Evolutionary conservation across 768 basidiomycete species (phyloP), one percentile per base, ranked within the genome.

Genomic region (Lanmaoa rubissima): DNA sequence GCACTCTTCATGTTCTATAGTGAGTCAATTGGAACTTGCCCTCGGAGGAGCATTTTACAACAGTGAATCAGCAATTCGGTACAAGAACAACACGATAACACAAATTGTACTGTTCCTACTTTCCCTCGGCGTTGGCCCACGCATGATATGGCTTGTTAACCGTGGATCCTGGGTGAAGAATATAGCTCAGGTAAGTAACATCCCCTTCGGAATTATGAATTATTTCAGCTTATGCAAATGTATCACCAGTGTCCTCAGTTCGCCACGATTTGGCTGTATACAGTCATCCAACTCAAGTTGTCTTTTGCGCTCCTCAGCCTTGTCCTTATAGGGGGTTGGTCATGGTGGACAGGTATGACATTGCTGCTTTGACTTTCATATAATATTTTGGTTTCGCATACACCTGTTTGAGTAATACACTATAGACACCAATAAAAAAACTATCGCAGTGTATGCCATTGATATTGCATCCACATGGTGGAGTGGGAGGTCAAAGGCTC

Each of bases 251-350:
- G 81, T 55, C 91, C 92, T 13, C 88, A 92, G 12, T 73, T 92
- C 53, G 85, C 85, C 3, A 91, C 90, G 0, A 66, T 88, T 7
- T 93, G 92, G 91, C 75, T 92, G 10, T 93, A 88, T 63, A 78
- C 82, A 4, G 75, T 92, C 48, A 74, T 91, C 13, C 87, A 90
- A 60, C 77, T 92, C 28, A 82, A 87, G 54, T 72, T 94, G 26
- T 76, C 76, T 3, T 81, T 83, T 19, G 85, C 90, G 6, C 74
- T 84, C 4, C 55, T 84, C 31, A 84, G 81, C 59, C 75, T 93
- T 14, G 54, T 69, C 2, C 56, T 78, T 14, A 81, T 88, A 38
- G 82, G 78, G 7, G 65, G 63, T 44, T 92, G 82, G 73, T 74
- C 82, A 9, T 83, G 85, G 84, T 88, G 79, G 79, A 79, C 82